Base-by-base conservation (phyloP, 306 rosid species). In the Sechiopsis laciniata region DNA sequence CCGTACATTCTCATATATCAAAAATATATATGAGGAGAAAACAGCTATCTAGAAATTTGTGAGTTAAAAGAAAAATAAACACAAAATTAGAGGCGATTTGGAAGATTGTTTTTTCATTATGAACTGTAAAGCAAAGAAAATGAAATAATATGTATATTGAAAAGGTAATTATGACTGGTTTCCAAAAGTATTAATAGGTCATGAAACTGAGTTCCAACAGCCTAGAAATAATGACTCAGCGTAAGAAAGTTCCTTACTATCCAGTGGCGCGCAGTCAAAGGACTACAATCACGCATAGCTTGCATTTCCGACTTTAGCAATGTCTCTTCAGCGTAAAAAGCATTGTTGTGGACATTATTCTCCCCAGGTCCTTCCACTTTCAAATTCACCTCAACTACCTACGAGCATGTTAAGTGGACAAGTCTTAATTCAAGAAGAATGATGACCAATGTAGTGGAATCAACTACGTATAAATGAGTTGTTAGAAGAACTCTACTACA, bases 331-430 rank as follows among this genome's bases (percentile, higher is more conserved):
- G 92, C 95, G 79, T 85, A 88, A 77, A 91, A 91, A 51, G 95
- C 95, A 70, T 87, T 91, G 57, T 76, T 87, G 77, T 91, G 95
- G 67, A 87, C 87, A 52, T 90, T 90, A 72, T 80, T 83, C 77
- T 87, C 89, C 78, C 97, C 95, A 60, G 92, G 90, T 72, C 85
- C 84, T 82, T 91, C 97, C 71, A 89, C 85, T 76, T 85, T 91
- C 74, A 91, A 83, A 80, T 91, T 62, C 73, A 91, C 83, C 84
- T 91, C 97, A 80, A 89, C 96, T 53, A 91, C 97, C 97, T 88
- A 78, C 75, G 68, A 52, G 77, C 16, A 45, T 29, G 55, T 68
- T 46, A 21, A 45, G 57, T 7, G 19, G 21, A 7, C 12, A 68
- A 48, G 42, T 22, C 29, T 20, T 45, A 68, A 68, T 21, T 46